Conservation (phyloP, 108 stramenopile species). For the Skeletonema grethae region DNA sequence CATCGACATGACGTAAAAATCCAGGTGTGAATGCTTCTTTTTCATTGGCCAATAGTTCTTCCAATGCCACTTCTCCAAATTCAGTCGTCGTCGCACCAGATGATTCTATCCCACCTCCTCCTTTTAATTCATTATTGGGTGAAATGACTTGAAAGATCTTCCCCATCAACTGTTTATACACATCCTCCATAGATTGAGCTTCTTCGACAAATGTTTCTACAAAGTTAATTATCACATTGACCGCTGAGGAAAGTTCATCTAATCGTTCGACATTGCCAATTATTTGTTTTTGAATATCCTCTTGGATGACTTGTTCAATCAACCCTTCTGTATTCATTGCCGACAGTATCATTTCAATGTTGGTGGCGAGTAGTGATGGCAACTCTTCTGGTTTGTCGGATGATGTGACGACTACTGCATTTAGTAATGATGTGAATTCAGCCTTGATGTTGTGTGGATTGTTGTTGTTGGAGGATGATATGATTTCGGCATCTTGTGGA, state of each 20-base stretch:
- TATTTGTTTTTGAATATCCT: conserved; percentile 12
- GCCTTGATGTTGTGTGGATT: conserved; percentile 11
- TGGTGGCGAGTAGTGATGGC: conserved; percentile 25
- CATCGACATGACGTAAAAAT: conserved; percentile 77
- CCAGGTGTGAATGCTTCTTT: conserved; percentile 72
- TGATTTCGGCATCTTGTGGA: conserved; percentile 16
- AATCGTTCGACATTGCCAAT: conserved; percentile 18
- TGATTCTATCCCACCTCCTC: background rate
- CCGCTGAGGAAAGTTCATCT: conserved; percentile 34
- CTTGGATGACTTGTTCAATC: conserved; percentile 36
- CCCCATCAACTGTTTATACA: conserved; percentile 65
- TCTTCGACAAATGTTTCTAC: conserved; percentile 70
- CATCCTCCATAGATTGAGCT: conserved; percentile 50
- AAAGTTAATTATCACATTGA: conserved; percentile 67
- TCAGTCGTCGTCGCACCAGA: background rate
- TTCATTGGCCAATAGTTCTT: conserved; percentile 57
- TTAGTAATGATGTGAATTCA: conserved; percentile 16
- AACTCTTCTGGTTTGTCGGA: conserved; percentile 12
- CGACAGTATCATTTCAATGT: conserved; percentile 20
- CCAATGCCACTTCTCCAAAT: conserved; percentile 51
- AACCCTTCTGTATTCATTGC: conserved; percentile 18
- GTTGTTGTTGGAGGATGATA: background rate
- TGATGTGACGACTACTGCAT: background rate
- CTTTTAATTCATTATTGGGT: conserved; percentile 5
- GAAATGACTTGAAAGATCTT: conserved; percentile 66